A percentile compares a stretch with the other conserved stretches of the same genome.
phyloP scores from a whole-genome alignment of 2,329 filamentous ascomycete genomes.

The Fusarium cyanostomum region DNA sequence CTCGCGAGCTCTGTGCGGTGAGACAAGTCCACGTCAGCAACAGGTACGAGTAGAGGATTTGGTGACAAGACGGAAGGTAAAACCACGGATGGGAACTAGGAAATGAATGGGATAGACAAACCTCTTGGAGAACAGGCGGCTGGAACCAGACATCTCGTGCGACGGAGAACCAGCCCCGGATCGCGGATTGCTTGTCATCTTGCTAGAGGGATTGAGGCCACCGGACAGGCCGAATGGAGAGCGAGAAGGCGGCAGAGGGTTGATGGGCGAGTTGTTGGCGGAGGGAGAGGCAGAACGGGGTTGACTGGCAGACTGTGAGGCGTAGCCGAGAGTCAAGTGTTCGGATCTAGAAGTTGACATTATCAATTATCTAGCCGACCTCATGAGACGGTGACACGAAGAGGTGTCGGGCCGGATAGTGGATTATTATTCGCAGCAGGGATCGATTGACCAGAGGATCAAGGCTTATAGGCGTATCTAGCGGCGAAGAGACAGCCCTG shows the following conservation, averaged over 20 bases:
- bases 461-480: constrained; percentile 31
- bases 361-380: constrained; percentile 79
- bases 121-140: constrained; percentile 91
- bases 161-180: constrained; percentile 96
- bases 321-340: constrained; percentile 85
- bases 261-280: constrained; percentile 81
- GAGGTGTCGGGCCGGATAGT: constrained; percentile 41
- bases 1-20: constrained; percentile 80
- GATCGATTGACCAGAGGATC: constrained; percentile 26
- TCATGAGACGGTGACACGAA: constrained; percentile 52
- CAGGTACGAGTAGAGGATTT: not conserved
- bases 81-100: not conserved
- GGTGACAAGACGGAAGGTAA: constrained; percentile 20
- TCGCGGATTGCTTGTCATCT: constrained; percentile 70
- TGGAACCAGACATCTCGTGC: constrained; percentile 80
- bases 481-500: constrained; percentile 25
- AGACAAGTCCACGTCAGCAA: constrained; percentile 25
- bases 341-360: constrained; percentile 91
- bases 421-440: constrained; percentile 41
- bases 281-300: constrained; percentile 82
- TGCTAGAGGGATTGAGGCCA: constrained; percentile 65
- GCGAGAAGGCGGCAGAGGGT: constrained; percentile 72
- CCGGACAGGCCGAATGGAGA: constrained; percentile 77
- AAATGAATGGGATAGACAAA: constrained; percentile 58
- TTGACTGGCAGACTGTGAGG: constrained; percentile 73